These are phyloP conservation scores for Sisymbrium irio DNA, from an alignment of 345 rosid species.

Conservation along the genomic window DNA sequence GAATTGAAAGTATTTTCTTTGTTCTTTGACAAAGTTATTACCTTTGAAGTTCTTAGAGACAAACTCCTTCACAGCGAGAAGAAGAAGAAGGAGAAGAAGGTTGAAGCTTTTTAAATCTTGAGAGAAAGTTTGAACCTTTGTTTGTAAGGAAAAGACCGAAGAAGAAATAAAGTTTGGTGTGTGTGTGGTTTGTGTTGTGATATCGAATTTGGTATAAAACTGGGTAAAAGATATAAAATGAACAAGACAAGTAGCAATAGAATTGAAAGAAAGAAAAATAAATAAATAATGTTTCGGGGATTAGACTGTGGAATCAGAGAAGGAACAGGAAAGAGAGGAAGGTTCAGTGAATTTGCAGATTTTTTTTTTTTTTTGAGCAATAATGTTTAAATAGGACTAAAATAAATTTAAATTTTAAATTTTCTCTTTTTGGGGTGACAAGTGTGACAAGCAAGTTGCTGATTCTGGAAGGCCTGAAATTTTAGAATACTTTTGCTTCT, in stretches of 20 bases:
- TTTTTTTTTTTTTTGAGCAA: neutral
- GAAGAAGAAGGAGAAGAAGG: neutral
- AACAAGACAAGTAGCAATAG: constrained; percentile 14
- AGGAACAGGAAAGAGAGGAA: constrained; percentile 31
- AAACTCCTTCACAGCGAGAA: neutral
- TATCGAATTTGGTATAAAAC: neutral
- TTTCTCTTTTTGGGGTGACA: constrained; percentile 31
- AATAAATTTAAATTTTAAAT: neutral
- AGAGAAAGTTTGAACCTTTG: constrained; percentile 4
- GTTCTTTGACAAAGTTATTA: constrained; percentile 4
- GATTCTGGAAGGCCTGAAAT: constrained; percentile 21
- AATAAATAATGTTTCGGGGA: constrained; percentile 14
- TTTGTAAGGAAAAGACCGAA: constrained; percentile 20
- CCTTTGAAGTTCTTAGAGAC: neutral
- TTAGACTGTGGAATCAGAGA: constrained; percentile 28
- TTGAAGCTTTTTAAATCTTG: neutral
- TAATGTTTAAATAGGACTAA: neutral
- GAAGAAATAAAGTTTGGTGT: constrained; percentile 4
- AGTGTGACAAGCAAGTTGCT: constrained; percentile 38
- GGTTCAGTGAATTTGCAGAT: constrained; percentile 39
- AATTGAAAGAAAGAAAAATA: neutral
- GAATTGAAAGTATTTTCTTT: neutral
- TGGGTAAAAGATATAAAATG: constrained; percentile 16
- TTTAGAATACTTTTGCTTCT: neutral
- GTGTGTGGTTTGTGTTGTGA: constrained; percentile 8